Evolutionary conservation across 2,329 filamentous ascomycete genomes (phyloP).

Genomic region (Leptographium flavum): DNA sequence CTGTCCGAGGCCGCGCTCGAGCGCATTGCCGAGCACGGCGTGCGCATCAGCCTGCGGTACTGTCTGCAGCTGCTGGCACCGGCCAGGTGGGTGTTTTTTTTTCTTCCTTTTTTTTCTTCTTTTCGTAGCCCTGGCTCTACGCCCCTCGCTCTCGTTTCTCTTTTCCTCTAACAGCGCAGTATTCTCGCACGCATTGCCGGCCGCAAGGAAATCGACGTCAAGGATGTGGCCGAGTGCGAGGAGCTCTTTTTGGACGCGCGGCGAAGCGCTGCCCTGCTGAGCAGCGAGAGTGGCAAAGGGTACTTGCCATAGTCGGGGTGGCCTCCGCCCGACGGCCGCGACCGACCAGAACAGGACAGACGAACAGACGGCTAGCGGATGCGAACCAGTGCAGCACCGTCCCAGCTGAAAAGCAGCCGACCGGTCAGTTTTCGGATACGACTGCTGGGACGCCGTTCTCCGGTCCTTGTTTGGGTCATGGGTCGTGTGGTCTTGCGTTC

Average conservation of each 20-base stretch:
- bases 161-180: constrained; percentile 30
- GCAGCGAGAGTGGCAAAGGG: constrained; percentile 43
- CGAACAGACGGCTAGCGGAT: no score
- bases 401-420: no score
- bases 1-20: constrained; percentile 74
- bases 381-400: no score
- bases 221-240: constrained; percentile 69
- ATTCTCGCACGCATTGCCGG: constrained; percentile 81
- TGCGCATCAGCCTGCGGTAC: constrained; percentile 81
- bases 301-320: constrained; percentile 42
- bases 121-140: background rate
- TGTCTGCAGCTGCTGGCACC: constrained; percentile 84
- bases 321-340: no score
- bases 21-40: constrained; percentile 75
- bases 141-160: no score
- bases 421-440: no score
- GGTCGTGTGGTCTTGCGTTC: no score
- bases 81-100: constrained; percentile 41
- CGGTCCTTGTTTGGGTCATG: background rate
- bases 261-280: constrained; percentile 58
- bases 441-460: background rate
- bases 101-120: background rate
- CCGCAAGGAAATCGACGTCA: constrained; percentile 59
- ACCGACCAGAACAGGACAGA: no score
- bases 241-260: constrained; percentile 73